phyloP scores from a whole-genome alignment of 352 stramenopile species.

The Globisporangium parvum region DNA sequence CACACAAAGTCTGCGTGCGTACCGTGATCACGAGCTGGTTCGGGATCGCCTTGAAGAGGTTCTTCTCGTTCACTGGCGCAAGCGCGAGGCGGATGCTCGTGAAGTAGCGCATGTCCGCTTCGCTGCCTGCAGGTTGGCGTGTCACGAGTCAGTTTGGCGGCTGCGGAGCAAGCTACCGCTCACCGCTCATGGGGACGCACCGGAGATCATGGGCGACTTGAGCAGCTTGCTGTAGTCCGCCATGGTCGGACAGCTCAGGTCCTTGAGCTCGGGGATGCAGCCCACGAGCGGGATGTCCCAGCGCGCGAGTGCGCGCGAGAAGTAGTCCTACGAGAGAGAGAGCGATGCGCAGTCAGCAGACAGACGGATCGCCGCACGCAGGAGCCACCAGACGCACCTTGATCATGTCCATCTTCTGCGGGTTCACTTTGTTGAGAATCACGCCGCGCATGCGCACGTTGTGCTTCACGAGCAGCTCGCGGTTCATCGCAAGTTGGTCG shows the following conservation, averaged over 20 bases:
- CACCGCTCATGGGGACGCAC: slow-evolving; percentile 21
- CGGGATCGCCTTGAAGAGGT: slow-evolving; percentile 80
- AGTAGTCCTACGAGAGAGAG: slow-evolving; percentile 62
- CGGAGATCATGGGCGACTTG: slow-evolving; percentile 75
- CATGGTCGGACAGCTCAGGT: slow-evolving; percentile 81
- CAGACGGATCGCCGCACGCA: background rate
- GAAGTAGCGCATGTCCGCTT: slow-evolving; percentile 78
- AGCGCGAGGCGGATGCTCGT: slow-evolving; percentile 77
- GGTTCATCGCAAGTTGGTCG: slow-evolving; percentile 82
- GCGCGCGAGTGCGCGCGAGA: slow-evolving; percentile 81
- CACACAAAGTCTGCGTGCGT: slow-evolving; percentile 1
- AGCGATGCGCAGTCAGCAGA: too few species aligned
- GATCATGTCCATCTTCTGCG: slow-evolving; percentile 88
- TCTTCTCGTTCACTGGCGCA: slow-evolving; percentile 66
- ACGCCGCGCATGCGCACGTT: slow-evolving; percentile 71
- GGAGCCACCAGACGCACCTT: slow-evolving; percentile 29
- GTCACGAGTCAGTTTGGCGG: slow-evolving; percentile 1
- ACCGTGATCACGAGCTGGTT: slow-evolving; percentile 87
- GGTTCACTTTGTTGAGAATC: slow-evolving; percentile 88
- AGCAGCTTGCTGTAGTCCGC: slow-evolving; percentile 84
- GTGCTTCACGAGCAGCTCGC: slow-evolving; percentile 75
- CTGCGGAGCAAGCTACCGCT: too few species aligned
- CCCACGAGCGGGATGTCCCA: slow-evolving; percentile 87
- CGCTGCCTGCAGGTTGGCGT: slow-evolving; percentile 27
- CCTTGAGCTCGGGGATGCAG: slow-evolving; percentile 82